Evolutionary conservation across 208 protist genomes (phyloP), one percentile per base, ranked within the genome.

Genomic region (Acanthamoeba sp.): DNA sequence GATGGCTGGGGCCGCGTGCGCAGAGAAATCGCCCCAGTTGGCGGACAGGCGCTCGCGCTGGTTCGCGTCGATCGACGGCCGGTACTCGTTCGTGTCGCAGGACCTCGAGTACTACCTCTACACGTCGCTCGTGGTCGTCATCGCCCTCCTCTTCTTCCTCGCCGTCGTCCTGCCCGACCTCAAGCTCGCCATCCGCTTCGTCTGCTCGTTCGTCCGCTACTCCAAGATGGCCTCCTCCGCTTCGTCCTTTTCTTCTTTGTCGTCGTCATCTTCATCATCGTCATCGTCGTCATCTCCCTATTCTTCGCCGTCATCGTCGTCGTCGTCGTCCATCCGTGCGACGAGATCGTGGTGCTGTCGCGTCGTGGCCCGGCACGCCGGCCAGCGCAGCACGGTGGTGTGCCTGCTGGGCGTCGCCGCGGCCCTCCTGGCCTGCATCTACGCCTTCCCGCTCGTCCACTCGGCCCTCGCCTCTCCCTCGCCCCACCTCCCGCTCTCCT

Each of bases 91-190:
- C 78, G 40, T 55, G 7, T 62, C 45, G 45, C 78, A 87, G 42
- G 48, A 87, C 48, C 48, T 87, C 45, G 48, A 62, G 32, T 87
- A 87, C 78, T 87, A 87, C 42, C 45, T 87, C 78, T 87, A 87
- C 78, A 57, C n/a, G 2, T 29, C 78, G n/a, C 55, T 87, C 6
- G 78, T 87, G 9, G 32, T 55, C n/a, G 34, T 76, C n/a, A 76
- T 76, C 66, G 66, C 66, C 18, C 27, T 76, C 32, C 27, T 76
- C 66, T 36, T 76, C 66, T 76, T 32, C 66, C 10, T 76, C n/a
- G 34, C 34, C 34, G 66, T 76, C 66, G 66, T 76, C 27, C 34
- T 76, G 27, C 66, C 66, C 66, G 66, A 76, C 34, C 66, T 76
- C 66, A 76, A 32, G 34, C 27, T 32, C 27, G 32, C 34, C 66